Conservation (phyloP, 768 basidiomycete genomes). For the Ramaria rubella region DNA sequence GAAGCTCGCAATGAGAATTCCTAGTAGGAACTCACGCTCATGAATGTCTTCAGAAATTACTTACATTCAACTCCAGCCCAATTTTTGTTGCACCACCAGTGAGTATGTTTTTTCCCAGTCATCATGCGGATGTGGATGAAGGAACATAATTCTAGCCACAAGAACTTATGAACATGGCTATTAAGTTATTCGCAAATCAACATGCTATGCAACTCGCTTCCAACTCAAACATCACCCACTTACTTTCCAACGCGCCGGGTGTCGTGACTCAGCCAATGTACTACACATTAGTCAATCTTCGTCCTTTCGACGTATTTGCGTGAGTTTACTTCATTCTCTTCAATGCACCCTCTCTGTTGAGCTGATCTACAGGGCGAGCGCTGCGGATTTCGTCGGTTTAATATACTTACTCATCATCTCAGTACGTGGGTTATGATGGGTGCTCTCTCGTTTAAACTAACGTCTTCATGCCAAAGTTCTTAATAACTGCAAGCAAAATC, state of each 20-base stretch:
- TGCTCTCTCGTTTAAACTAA: neutral
- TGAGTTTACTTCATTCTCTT: conserved; percentile 24
- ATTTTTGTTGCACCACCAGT: neutral
- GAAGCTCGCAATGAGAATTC: conserved; percentile 54
- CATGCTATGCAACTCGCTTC: conserved; percentile 27
- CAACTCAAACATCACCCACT: conserved; percentile 22
- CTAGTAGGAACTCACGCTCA: conserved; percentile 40
- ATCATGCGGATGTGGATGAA: neutral
- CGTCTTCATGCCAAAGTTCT: neutral
- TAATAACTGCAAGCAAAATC: neutral
- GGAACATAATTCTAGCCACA: conserved; percentile 18
- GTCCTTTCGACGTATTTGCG: conserved; percentile 55
- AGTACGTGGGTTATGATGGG: conserved; percentile 6
- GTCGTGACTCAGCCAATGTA: conserved; percentile 43
- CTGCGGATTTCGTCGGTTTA: conserved; percentile 27
- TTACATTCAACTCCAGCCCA: neutral
- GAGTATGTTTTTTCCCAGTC: neutral
- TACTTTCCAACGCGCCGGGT: conserved; percentile 43
- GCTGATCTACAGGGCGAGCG: conserved; percentile 17
- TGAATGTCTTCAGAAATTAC: neutral
- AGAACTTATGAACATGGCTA: conserved; percentile 31
- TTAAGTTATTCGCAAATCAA: conserved; percentile 29
- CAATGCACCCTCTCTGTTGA: neutral
- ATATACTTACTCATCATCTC: conserved; percentile 27
- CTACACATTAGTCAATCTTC: conserved; percentile 43